phyloP scores from a whole-genome alignment of 2,329 filamentous ascomycete species.

The Diaporthe longicolla region DNA sequence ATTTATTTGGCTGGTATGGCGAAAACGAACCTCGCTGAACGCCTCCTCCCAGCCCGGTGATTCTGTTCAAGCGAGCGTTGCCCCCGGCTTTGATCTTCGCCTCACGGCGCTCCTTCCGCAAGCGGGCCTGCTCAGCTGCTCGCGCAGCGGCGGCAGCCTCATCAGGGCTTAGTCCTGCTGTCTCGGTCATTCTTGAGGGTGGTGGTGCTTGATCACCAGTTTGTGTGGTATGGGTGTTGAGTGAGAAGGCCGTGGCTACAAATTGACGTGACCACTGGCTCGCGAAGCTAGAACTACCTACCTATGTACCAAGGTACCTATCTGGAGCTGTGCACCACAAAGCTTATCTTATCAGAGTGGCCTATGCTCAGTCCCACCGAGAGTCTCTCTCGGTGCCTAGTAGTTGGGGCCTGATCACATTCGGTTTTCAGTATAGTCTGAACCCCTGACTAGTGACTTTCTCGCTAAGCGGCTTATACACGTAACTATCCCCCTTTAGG shows the following conservation, averaged over 20 bases:
- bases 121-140: slow-evolving; percentile 76
- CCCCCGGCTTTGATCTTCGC: slow-evolving; percentile 83
- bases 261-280: slow-evolving; percentile 20
- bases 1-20: slow-evolving; percentile 28
- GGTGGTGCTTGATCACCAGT: slow-evolving; percentile 6
- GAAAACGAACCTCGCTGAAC: slow-evolving; percentile 59
- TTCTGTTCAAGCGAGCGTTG: slow-evolving; percentile 78
- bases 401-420: too few species aligned
- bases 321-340: background rate
- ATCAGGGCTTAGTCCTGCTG: slow-evolving; percentile 53
- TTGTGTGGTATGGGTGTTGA: slow-evolving; percentile 23
- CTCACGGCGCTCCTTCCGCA: slow-evolving; percentile 84
- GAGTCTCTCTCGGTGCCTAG: too few species aligned
- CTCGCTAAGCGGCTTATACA: too few species aligned
- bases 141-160: slow-evolving; percentile 65
- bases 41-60: slow-evolving; percentile 78
- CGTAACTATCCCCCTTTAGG: too few species aligned
- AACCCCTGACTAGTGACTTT: too few species aligned
- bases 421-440: too few species aligned
- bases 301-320: slow-evolving; percentile 10
- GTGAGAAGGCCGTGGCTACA: background rate
- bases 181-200: slow-evolving; percentile 56
- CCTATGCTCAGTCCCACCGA: background rate
- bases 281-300: too few species aligned
- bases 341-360: slow-evolving; percentile 36